Conservation (phyloP, 2,329 filamentous ascomycete species). For the Canariomyces notabilis region DNA sequence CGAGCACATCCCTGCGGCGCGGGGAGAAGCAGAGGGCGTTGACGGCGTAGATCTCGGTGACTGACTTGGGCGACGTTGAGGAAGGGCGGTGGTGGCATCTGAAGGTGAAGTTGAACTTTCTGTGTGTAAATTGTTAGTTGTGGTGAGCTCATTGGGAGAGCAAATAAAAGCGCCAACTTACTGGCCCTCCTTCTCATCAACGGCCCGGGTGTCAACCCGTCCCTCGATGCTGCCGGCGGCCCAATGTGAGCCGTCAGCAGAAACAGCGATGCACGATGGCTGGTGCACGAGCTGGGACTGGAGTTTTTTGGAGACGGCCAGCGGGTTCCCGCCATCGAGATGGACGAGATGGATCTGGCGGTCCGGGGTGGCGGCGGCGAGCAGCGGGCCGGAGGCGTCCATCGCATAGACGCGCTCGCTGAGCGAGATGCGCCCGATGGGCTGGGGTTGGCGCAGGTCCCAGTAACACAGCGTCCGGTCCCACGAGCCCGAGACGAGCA, state of each 20-base stretch:
- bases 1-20: conserved; percentile 20
- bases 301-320: conserved; percentile 15
- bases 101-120: conserved; percentile 27
- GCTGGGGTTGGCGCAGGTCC: conserved; percentile 44
- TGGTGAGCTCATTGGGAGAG: not conserved
- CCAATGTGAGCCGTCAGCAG: conserved; percentile 28
- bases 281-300: conserved; percentile 28
- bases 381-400: conserved; percentile 28
- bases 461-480: conserved; percentile 54
- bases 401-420: conserved; percentile 44
- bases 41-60: conserved; percentile 30
- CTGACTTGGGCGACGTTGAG: not conserved
- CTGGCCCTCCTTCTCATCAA: conserved; percentile 22
- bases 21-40: conserved; percentile 32
- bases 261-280: conserved; percentile 26
- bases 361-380: conserved; percentile 32
- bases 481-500: conserved; percentile 42
- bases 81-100: conserved; percentile 29
- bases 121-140: conserved; percentile 4
- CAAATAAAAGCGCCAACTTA: conserved; percentile 12
- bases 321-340: conserved; percentile 24
- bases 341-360: conserved; percentile 30
- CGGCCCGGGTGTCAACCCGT: conserved; percentile 22
- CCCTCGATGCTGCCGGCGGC: conserved; percentile 30
- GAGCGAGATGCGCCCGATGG: conserved; percentile 42